Conservation (phyloP, 345 rosid species). For the Nephelium lappaceum region DNA sequence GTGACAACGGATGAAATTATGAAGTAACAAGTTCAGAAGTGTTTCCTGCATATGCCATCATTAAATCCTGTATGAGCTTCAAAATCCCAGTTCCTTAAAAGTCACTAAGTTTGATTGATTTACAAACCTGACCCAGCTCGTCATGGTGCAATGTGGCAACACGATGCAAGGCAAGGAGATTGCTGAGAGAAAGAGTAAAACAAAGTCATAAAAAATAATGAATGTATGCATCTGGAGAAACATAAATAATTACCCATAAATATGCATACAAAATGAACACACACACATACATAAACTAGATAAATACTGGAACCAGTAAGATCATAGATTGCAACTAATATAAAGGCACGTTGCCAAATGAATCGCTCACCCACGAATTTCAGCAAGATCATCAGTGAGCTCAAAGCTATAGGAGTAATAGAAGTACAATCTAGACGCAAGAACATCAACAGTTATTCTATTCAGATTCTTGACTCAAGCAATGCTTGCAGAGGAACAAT, state of each 20-base stretch:
- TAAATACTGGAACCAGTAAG: not conserved
- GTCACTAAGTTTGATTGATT: not conserved
- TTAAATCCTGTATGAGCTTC: constrained; percentile 25
- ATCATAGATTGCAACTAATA: not conserved
- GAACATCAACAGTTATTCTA: constrained; percentile 77
- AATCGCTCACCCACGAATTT: constrained; percentile 70
- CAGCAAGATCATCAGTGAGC: constrained; percentile 77
- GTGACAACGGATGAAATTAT: constrained; percentile 83
- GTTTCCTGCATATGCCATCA: constrained; percentile 66
- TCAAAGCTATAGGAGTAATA: constrained; percentile 84
- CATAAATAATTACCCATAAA: not conserved
- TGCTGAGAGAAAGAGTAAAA: constrained; percentile 36
- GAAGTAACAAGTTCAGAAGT: constrained; percentile 79
- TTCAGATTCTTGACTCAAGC: constrained; percentile 66
- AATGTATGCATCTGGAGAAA: not conserved
- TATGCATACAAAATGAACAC: not conserved
- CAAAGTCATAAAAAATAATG: not conserved
- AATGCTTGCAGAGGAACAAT: constrained; percentile 81
- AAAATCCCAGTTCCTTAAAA: constrained; percentile 10
- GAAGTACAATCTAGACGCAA: constrained; percentile 78
- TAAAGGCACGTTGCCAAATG: not conserved
- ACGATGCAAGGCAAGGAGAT: constrained; percentile 80
- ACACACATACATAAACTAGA: not conserved
- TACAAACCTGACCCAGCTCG: constrained; percentile 81
- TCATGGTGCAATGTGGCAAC: constrained; percentile 85